phyloP scores from a whole-genome alignment of 495 filamentous ascomycete species.

The Podospora conica region DNA sequence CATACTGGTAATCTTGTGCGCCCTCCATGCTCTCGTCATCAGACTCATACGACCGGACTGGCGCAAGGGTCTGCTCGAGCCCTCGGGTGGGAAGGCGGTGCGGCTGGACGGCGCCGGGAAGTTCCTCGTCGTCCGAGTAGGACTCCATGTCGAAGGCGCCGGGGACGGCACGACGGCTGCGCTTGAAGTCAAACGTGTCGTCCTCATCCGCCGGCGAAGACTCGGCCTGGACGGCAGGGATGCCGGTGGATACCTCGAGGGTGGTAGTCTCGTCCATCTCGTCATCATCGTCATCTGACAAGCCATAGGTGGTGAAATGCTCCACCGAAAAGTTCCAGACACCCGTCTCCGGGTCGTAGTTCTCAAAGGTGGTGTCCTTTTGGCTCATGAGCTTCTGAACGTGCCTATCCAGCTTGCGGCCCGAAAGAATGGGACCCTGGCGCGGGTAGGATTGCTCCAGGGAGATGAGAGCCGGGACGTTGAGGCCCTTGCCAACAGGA shows the following conservation, averaged over 20 bases:
- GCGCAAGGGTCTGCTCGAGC: constrained; percentile 71
- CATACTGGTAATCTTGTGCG: constrained; percentile 48
- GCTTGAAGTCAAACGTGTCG: constrained; percentile 75
- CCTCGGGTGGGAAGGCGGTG: constrained; percentile 88
- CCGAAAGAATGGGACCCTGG: constrained; percentile 30
- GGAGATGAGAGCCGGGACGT: constrained; percentile 77
- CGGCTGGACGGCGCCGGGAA: constrained; percentile 33
- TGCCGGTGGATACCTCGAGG: neutral
- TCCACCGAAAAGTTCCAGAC: constrained; percentile 87
- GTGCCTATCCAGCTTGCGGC: constrained; percentile 63
- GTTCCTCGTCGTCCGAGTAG: constrained; percentile 42
- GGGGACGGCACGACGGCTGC: constrained; percentile 60
- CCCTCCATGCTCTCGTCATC: constrained; percentile 59
- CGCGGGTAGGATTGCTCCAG: constrained; percentile 90
- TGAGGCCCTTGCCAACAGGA: constrained; percentile 74
- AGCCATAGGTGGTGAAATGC: constrained; percentile 93
- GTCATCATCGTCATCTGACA: constrained; percentile 76
- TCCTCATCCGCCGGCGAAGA: constrained; percentile 50
- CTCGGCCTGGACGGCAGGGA: constrained; percentile 15
- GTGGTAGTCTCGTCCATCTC: constrained; percentile 50
- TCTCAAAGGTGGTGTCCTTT: constrained; percentile 75
- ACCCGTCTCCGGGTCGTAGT: constrained; percentile 70
- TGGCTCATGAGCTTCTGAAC: constrained; percentile 65
- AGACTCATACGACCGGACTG: constrained; percentile 48
- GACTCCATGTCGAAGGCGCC: constrained; percentile 67